Conservation (phyloP, 148 eudicot species). For the Oxyria digyna region DNA sequence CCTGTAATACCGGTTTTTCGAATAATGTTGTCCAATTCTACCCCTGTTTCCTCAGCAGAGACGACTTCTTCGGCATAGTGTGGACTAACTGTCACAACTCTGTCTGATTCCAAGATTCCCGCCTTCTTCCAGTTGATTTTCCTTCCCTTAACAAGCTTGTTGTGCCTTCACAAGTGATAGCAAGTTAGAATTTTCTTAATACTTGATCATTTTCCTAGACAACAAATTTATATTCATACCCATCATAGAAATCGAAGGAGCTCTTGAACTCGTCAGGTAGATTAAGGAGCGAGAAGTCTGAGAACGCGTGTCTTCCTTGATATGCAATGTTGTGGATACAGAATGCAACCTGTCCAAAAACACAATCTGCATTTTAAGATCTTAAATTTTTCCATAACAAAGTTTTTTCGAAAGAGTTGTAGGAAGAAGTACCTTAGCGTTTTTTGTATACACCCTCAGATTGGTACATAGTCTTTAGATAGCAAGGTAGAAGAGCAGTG, state of each 20-base stretch:
- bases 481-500: constrained; percentile 85
- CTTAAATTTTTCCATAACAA: neutral
- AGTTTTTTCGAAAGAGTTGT: neutral
- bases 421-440: constrained; percentile 48
- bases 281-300: constrained; percentile 65
- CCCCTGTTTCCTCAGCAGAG: constrained; percentile 62
- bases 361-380: neutral
- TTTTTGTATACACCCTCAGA: constrained; percentile 47
- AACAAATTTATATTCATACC: constrained; percentile 31
- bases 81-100: constrained; percentile 89
- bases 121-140: constrained; percentile 99
- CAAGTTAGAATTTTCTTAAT: neutral
- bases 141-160: constrained; percentile 73
- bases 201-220: neutral
- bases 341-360: constrained; percentile 55
- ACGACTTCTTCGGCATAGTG: constrained; percentile 73
- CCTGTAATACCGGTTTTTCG: constrained; percentile 47
- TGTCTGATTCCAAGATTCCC: constrained; percentile 59
- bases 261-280: constrained; percentile 59
- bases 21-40: constrained; percentile 50
- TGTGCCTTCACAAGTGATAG: constrained; percentile 27
- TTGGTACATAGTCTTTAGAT: constrained; percentile 70
- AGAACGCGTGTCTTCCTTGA: constrained; percentile 74
- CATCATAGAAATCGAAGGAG: constrained; percentile 82
- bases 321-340: constrained; percentile 99